A percentile compares a stretch with the other conserved stretches of the same genome.
phyloP scores from a whole-genome alignment of 345 rosid genomes.

The Euphorbia lathyris region DNA sequence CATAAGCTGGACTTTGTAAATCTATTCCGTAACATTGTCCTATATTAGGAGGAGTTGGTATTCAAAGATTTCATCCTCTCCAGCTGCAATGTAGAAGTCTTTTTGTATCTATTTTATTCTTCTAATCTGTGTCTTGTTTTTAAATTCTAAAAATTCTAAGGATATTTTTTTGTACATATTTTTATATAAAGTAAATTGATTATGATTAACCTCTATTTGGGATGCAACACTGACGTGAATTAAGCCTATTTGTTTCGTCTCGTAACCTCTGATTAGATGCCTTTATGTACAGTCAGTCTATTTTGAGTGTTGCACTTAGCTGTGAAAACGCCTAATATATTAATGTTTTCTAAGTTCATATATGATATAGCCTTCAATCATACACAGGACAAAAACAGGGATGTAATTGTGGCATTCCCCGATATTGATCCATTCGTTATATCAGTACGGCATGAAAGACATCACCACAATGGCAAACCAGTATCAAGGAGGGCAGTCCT shows the following conservation, averaged over 20 bases:
- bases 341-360: background rate
- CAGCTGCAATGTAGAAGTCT: background rate
- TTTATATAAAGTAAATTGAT: background rate
- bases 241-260: background rate
- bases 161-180: background rate
- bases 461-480: slow-evolving; percentile 29
- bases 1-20: background rate
- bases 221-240: background rate
- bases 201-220: background rate
- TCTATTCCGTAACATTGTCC: background rate
- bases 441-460: slow-evolving; percentile 20
- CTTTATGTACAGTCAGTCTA: background rate
- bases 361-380: background rate
- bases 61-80: background rate
- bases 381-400: slow-evolving; percentile 71
- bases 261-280: background rate
- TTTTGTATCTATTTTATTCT: background rate
- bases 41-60: background rate
- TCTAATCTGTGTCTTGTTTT: background rate
- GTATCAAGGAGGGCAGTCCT: slow-evolving; percentile 33
- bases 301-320: background rate
- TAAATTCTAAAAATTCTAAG: background rate
- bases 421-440: slow-evolving; percentile 56
- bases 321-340: background rate
- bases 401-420: slow-evolving; percentile 72